Base-by-base conservation (phyloP, 768 basidiomycete species). In the Naematelia encephala region DNA sequence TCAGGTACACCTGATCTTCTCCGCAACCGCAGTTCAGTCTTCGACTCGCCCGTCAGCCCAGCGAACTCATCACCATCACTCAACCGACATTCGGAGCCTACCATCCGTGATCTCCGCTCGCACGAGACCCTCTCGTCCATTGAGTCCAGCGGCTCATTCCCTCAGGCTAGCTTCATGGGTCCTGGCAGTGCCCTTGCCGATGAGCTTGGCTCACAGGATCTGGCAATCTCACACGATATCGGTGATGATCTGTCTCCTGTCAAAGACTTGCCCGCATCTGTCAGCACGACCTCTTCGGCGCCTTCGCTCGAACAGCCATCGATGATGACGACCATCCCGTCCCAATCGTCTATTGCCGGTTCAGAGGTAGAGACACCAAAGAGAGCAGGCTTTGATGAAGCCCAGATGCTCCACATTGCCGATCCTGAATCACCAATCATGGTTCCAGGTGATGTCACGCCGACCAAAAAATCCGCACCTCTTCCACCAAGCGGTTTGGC, bases 1-100 rank as follows among this genome's bases (percentile, higher is more conserved):
- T 68, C 68, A 4, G 68, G 55, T 45, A 73, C 71, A 1, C 71
- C 71, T 8, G 71, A 73, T 50, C 59, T 73, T 1, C 68, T 73
- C 23, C 66, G 71, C 3, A 62, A 49, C 16, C 44, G 71, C 16
- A 53, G 42, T 8, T 28, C 29, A 13, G 28, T 48, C 4, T 19
- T 62, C 14, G 62, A 67, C 45, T 63, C 65, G 0, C 61, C 65
- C 0, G 4, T 30, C 12, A 59, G 52, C 29, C 39, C 52, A 1
- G 29, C 42, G 1, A 59, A 21, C 54, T 39, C 53, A 12, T 51
- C 57, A 2, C 29, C 57, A 1, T 22, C 14, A 43, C 58, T 43
- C 51, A 43, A 2, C 28, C 58, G 13, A n/a, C n/a, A 27, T 4
- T 21, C 61, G 54, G 42, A 54, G 43, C 44, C 42, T 19, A 25